Base-by-base conservation (phyloP, 192 early-diverging fungal genomes). In the Backusella tarrabulga region DNA sequence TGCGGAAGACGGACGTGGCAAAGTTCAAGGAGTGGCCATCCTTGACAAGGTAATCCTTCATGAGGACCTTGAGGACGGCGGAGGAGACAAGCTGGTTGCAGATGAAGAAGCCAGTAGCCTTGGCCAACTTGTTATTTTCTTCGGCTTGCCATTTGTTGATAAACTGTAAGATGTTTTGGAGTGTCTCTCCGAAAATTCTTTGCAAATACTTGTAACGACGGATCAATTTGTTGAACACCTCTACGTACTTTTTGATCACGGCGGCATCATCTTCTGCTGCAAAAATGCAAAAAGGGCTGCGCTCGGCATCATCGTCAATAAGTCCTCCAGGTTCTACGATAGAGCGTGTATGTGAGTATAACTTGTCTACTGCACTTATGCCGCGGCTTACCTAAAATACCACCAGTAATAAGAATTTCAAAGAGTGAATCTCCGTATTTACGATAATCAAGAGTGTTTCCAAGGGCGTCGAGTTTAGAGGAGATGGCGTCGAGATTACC, bases 1-100 rank as follows among this genome's bases (percentile, higher is more conserved):
- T 90, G 67, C 93, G 88, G 87, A 98, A 91, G 38, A 95, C 89
- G 32, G 90, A 82, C 11, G 96, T 98, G 46, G 92, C 84, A 83
- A 98, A 98, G 46, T 89, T 86, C 63, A 98, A 85, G 15, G 94
- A 89, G 26, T 91, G 88, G 87, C 92, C 91, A 78, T 97, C 96
- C 86, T 96, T 97, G 78, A 97, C 94, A 80, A 98, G 87, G 80
- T 98, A 95, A 77, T 98, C 97, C 86, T 97, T 96, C 77, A 95
- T 90, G 73, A 97, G 82, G 54, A 89, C 87, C 44, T 83, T 88
- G 73, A 98, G 88, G 8, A 95, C 92, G 68, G 87, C 88, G 72
- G 95, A 83, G 19, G 89, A 85, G 44, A 93, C 85, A 63, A 95
- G 86, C 52, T 92, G 89, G 52, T 79, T 86, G 71, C 92, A 84